Base-by-base conservation (phyloP, 495 filamentous ascomycete genomes). In the Pyrenula aspistea region DNA sequence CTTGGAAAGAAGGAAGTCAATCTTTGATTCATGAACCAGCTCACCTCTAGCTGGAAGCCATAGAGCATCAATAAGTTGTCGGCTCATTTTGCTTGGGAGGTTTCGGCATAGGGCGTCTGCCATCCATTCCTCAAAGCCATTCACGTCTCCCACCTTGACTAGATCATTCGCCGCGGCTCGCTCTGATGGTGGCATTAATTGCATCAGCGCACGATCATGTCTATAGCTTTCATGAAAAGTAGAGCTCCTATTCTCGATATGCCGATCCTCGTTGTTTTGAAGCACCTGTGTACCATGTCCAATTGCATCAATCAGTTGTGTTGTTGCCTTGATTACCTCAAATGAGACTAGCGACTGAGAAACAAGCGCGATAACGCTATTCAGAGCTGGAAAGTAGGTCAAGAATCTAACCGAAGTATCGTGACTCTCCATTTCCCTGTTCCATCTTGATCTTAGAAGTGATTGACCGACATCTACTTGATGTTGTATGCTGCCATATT, bases 61-160 rank as follows among this genome's bases (percentile, higher is more conserved):
- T 15, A 42, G 15, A 42, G 4, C 15, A 42, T 4, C 4, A 42
- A 42, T 15, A 4, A 42, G 15, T 15, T 42, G 4, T 15, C 15
- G 4, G 15, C 8, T 42, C 8, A 15, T 8, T 24, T 52, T 8
- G 50, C 10, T 20, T 8, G 8, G 19, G 3, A 62, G 63, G n/a
- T 67, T 67, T 12, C 60, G 21, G 50, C 55, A 54, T 19, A 51
- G 57, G 24, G 56, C 22, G 42, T 48, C 58, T 66, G 76, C 72
- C 53, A 86, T 62, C 2, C 78, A 55, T 12, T 67, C 62, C 57
- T 88, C 85, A 57, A 86, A 84, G 0, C 63, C 71, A 4, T 53
- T 61, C 2, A 76, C 56, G 22, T 85, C 69, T 2, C 73, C 67
- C 2, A 70, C 57, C 1, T 62, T 61, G 0, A 77, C 65, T 15